These are phyloP conservation scores for Crassisporium funariophilum DNA, from an alignment of 768 basidiomycete species.

Conservation along the genomic window DNA sequence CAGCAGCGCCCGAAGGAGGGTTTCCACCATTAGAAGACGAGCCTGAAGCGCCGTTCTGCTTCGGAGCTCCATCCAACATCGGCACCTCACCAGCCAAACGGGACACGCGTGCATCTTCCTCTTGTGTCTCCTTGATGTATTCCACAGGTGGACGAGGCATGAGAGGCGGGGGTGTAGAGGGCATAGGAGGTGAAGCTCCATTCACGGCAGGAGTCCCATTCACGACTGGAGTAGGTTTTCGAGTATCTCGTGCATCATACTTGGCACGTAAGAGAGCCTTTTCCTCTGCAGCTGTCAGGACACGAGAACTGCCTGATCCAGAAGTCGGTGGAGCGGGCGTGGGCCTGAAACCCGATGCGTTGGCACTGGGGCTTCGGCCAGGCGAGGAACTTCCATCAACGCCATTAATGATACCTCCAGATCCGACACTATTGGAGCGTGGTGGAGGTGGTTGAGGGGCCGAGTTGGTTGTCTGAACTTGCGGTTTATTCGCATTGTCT, in stretches of 20 bases:
- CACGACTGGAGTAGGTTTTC: constrained; percentile 16
- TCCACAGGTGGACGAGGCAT: constrained; percentile 76
- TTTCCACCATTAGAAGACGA: constrained; percentile 2
- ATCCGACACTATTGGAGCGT: constrained; percentile 22
- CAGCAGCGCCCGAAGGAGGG: constrained; percentile 10
- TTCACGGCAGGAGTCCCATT: constrained; percentile 19
- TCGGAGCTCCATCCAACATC: constrained; percentile 18
- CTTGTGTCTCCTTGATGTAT: constrained; percentile 81
- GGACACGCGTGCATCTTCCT: constrained; percentile 66
- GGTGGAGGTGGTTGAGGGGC: constrained; percentile 18
- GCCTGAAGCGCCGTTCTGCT: neutral
- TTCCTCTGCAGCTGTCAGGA: constrained; percentile 76
- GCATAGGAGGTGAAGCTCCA: constrained; percentile 12
- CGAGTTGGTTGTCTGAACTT: constrained; percentile 18
- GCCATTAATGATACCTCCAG: constrained; percentile 15
- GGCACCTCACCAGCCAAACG: constrained; percentile 34
- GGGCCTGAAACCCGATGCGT: constrained; percentile 26
- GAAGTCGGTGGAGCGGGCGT: constrained; percentile 36
- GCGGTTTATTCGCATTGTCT: constrained; percentile 45
- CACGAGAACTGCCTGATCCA: constrained; percentile 21
- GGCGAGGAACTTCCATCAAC: constrained; percentile 14
- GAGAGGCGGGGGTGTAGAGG: constrained; percentile 65
- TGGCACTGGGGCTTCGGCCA: constrained; percentile 22
- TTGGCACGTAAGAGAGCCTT: constrained; percentile 69
- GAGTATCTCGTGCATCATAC: constrained; percentile 58